Conservation (phyloP, 1,284 basidiomycete genomes). For the Leucoagaricus sp. region DNA sequence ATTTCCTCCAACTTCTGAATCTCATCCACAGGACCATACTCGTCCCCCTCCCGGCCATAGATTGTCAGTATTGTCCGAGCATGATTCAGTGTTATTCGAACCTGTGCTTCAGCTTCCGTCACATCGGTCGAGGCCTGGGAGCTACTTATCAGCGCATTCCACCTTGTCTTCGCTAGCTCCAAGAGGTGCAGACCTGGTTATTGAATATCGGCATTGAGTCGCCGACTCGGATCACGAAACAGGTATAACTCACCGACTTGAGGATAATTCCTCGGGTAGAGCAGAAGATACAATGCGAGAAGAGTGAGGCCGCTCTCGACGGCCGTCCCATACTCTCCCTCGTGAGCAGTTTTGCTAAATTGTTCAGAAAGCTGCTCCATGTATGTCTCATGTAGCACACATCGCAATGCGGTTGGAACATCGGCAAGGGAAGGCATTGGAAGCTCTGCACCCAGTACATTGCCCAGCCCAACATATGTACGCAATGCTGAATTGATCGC, state of each 20-base stretch:
- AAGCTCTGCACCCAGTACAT: conserved; percentile 23
- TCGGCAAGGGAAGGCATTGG: conserved; percentile 30
- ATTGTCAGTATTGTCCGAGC: conserved; percentile 43
- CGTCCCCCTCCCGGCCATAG: conserved; percentile 62
- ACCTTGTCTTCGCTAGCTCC: conserved; percentile 71
- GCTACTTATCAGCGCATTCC: conserved; percentile 57
- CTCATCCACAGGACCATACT: conserved; percentile 58
- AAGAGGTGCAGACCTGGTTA: conserved; percentile 67
- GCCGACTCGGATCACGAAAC: not conserved
- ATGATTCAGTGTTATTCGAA: conserved; percentile 40
- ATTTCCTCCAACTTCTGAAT: conserved; percentile 42
- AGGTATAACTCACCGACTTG: conserved; percentile 60
- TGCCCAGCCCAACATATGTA: conserved; percentile 37
- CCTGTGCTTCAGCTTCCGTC: conserved; percentile 24
- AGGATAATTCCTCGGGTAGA: conserved; percentile 75
- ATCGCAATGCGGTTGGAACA: conserved; percentile 42
- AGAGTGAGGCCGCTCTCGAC: conserved; percentile 56
- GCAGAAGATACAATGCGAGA: conserved; percentile 61
- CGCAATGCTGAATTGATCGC: conserved; percentile 38
- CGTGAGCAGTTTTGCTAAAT: conserved; percentile 69
- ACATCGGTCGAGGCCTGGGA: conserved; percentile 21
- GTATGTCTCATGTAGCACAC: conserved; percentile 57
- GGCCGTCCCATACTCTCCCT: conserved; percentile 54
- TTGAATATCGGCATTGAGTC: too few species aligned
- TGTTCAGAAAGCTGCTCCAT: conserved; percentile 57